phyloP scores from a whole-genome alignment of 345 rosid genomes.

The Zanthoxylum bungeanum region DNA sequence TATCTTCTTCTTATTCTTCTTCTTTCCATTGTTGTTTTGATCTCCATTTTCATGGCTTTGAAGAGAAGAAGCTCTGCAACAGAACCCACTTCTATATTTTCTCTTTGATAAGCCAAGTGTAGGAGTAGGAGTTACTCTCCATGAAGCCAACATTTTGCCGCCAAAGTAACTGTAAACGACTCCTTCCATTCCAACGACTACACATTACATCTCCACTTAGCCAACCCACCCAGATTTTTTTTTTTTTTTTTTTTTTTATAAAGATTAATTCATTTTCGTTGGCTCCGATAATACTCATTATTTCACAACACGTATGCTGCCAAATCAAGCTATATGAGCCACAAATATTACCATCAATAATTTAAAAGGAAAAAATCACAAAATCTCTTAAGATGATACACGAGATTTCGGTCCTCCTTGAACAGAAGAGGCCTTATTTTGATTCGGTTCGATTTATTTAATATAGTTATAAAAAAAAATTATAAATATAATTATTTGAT shows the following conservation, averaged over 20 bases:
- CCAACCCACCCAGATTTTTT: neutral
- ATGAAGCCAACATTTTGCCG: slow-evolving; percentile 26
- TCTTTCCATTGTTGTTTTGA: neutral
- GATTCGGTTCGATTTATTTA: no score
- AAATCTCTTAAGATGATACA: no score
- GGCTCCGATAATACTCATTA: no score
- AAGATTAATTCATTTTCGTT: neutral
- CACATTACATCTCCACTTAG: neutral
- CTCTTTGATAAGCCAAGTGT: neutral
- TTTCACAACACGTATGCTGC: no score
- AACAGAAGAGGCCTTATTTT: no score
- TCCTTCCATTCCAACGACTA: neutral
- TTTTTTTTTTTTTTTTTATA: neutral
- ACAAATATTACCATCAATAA: no score
- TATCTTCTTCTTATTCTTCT: slow-evolving; percentile 33
- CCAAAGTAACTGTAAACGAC: neutral
- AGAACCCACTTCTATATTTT: slow-evolving; percentile 14
- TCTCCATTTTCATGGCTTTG: slow-evolving; percentile 22
- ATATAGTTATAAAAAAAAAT: no score
- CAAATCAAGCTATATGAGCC: no score
- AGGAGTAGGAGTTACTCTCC: slow-evolving; percentile 15
- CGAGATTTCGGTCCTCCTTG: no score
- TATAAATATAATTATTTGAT: no score
- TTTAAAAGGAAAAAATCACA: no score
- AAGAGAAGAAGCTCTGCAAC: slow-evolving; percentile 20